Conservation (phyloP, 768 basidiomycete genomes). For the Fistulinella prunicolor region DNA sequence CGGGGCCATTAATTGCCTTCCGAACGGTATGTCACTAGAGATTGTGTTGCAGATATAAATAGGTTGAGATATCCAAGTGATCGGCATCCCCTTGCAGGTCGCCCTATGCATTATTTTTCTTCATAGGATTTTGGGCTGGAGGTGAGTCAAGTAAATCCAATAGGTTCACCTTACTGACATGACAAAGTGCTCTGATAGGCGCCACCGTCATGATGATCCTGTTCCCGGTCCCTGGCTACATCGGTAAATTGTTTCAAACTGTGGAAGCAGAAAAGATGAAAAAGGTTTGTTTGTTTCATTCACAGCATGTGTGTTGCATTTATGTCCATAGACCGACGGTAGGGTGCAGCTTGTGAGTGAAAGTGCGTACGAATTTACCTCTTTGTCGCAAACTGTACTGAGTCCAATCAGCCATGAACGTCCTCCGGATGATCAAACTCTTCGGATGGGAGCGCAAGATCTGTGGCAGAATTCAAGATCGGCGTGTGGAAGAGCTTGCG, state of each 20-base stretch:
- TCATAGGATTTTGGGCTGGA: conserved; percentile 8
- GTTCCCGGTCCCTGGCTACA: conserved; percentile 55
- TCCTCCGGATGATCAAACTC: conserved; percentile 66
- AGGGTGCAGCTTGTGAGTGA: conserved; percentile 61
- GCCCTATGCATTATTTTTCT: conserved; percentile 5
- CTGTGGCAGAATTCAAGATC: conserved; percentile 47
- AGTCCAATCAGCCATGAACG: conserved; percentile 42
- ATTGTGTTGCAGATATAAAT: conserved; percentile 23
- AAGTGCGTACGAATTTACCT: conserved; percentile 34
- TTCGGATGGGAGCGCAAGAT: conserved; percentile 67
- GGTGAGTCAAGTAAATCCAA: not conserved
- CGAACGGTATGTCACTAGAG: not conserved
- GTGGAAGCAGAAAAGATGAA: conserved; percentile 52
- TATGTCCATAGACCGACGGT: conserved; percentile 14
- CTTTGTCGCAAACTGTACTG: not conserved
- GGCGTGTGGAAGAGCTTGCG: conserved; percentile 58
- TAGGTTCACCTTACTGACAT: conserved; percentile 35
- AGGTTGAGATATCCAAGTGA: conserved; percentile 28
- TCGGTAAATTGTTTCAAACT: conserved; percentile 45
- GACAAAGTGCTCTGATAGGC: conserved; percentile 56
- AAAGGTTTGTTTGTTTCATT: conserved; percentile 23
- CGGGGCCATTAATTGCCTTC: not conserved
- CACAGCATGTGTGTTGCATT: conserved; percentile 34
- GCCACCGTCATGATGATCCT: conserved; percentile 49
- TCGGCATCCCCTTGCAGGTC: conserved; percentile 4